A percentile compares a stretch with the other conserved stretches of the same genome.
Evolutionary conservation across 208 protist genomes (phyloP).

Genomic region (Trypanosoma melophagium): DNA sequence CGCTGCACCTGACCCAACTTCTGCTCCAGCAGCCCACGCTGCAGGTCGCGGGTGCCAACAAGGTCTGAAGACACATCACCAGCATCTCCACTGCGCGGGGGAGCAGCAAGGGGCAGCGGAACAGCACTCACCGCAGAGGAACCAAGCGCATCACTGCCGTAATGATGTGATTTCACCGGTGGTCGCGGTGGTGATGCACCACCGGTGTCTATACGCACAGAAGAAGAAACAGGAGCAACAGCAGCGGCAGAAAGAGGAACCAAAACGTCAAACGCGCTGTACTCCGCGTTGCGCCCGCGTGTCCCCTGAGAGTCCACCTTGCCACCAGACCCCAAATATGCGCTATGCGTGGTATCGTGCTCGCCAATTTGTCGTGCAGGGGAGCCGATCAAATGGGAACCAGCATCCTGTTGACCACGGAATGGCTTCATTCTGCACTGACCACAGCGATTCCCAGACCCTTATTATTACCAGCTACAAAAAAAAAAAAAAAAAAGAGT

Average conservation of each 20-base stretch:
- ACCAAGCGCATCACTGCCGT: neutral
- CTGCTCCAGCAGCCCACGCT: slow-evolving; percentile 58
- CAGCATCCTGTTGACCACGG: neutral
- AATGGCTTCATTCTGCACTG: slow-evolving; percentile 4
- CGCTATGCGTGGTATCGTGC: neutral
- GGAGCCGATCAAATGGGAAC: slow-evolving; percentile 12
- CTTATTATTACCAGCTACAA: no score
- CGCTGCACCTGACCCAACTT: slow-evolving; percentile 53
- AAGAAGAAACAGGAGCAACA: neutral
- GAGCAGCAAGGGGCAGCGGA: neutral
- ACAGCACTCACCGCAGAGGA: neutral
- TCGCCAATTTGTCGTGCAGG: neutral
- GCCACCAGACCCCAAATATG: neutral
- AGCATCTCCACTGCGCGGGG: neutral
- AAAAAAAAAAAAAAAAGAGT: slow-evolving; percentile 4
- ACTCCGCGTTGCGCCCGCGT: neutral
- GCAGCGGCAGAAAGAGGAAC: neutral
- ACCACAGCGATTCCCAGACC: no score
- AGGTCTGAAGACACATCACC: slow-evolving; percentile 4
- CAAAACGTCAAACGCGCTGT: slow-evolving; percentile 9
- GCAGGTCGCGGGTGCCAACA: slow-evolving; percentile 45
- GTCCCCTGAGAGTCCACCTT: neutral
- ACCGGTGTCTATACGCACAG: neutral
- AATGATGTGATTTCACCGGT: neutral
- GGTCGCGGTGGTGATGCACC: neutral